Evolutionary conservation across 2,329 filamentous ascomycete species (phyloP).

Genomic region (Incumbomyces delicatus): DNA sequence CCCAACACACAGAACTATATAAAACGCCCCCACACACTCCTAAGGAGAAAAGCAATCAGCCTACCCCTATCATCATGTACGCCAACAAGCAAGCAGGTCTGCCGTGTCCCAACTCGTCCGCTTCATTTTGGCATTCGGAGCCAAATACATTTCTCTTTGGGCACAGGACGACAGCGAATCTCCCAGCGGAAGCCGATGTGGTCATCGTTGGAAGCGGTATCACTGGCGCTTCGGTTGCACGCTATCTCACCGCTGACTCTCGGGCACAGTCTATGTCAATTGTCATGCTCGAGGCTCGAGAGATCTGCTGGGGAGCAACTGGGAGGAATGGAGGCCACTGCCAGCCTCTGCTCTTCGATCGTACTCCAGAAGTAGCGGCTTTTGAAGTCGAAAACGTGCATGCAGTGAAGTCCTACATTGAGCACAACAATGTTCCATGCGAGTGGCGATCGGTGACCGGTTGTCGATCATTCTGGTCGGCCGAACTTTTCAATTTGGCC

Average conservation of each 20-base stretch:
- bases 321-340: conserved; percentile 14
- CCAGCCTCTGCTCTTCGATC: conserved; percentile 34
- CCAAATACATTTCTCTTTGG: conserved; percentile 5
- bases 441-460: conserved; percentile 14
- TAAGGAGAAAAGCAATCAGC: too few relatives aligned
- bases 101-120: not conserved
- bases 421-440: conserved; percentile 13
- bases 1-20: too few relatives aligned
- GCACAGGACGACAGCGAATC: conserved; percentile 6
- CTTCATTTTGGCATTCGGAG: conserved; percentile 7
- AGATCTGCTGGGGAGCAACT: not conserved
- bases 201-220: conserved; percentile 33
- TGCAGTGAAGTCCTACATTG: conserved; percentile 12
- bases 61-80: too few relatives aligned
- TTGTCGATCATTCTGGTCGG: conserved; percentile 12
- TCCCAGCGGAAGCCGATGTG: conserved; percentile 24
- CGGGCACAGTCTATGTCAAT: conserved; percentile 21
- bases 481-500: conserved; percentile 8
- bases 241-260: conserved; percentile 20
- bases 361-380: conserved; percentile 12
- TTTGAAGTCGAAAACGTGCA: conserved; percentile 18
- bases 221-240: conserved; percentile 27
- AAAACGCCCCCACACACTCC: too few relatives aligned
- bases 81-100: not conserved
- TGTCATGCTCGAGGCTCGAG: conserved; percentile 33